These are phyloP conservation scores for Mangifera indica DNA, from an alignment of 345 rosid species.

Conservation along the genomic window DNA sequence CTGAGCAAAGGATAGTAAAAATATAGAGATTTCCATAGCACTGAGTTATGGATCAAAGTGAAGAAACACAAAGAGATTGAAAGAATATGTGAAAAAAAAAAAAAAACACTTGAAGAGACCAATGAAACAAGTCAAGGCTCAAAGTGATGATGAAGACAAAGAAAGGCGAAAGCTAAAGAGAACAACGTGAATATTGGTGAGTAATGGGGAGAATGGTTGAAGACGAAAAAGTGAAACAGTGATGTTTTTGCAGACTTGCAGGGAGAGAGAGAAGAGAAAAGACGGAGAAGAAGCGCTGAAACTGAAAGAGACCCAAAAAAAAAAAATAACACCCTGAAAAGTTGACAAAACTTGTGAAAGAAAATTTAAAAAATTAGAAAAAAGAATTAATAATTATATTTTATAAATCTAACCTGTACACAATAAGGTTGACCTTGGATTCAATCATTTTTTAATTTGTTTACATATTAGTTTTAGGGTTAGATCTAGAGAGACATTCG, in stretches of 20 bases:
- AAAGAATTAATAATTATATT: neutral
- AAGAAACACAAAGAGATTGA: neutral
- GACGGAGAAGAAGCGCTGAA: neutral
- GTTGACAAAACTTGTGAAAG: conserved; percentile 35
- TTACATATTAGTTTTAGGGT: no score
- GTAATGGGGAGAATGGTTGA: conserved; percentile 2
- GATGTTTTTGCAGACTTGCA: neutral
- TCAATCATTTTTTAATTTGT: no score
- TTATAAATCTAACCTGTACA: no score
- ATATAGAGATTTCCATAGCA: no score
- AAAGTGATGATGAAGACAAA: neutral
- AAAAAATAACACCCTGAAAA: conserved; percentile 14
- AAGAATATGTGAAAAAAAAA: neutral
- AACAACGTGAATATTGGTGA: conserved; percentile 9
- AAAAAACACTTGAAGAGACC: no score
- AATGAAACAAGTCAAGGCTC: neutral
- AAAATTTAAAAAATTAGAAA: neutral
- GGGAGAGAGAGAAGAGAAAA: neutral
- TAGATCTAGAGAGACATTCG: no score
- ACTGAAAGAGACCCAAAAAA: neutral
- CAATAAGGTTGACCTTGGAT: neutral
- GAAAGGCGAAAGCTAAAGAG: neutral
- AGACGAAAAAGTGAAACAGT: neutral
- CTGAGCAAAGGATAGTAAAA: no score
- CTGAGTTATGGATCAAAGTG: neutral